Percentiles rank a stretch among this genome's conserved stretches.
These are phyloP conservation scores for Rhizopus arrhizus DNA, from an alignment of 371 early-diverging fungal species.

Conservation along the genomic window DNA sequence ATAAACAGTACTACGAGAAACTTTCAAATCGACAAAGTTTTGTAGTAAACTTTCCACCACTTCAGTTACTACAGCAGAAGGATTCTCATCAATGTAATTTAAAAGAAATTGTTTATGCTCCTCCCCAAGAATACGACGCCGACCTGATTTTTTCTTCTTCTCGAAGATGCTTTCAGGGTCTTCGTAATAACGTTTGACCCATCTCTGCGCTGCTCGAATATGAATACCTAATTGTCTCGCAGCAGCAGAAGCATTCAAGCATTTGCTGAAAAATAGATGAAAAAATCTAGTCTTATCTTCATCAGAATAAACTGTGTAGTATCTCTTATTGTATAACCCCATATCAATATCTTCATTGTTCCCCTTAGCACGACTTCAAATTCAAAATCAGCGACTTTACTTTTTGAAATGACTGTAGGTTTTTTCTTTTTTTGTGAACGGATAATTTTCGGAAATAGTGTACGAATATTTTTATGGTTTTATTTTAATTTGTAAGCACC, in stretches of 20 bases:
- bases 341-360: slow-evolving; percentile 20
- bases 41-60: slow-evolving; percentile 21
- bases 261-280: slow-evolving; percentile 24
- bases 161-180: slow-evolving; percentile 26
- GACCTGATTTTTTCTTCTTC: slow-evolving; percentile 12
- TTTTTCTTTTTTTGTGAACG: too few relatives aligned
- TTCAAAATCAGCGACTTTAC: too few relatives aligned
- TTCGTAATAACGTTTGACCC: slow-evolving; percentile 26
- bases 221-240: slow-evolving; percentile 23
- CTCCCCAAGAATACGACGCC: too few relatives aligned
- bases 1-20: slow-evolving; percentile 20
- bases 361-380: too few relatives aligned
- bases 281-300: slow-evolving; percentile 27
- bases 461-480: background rate
- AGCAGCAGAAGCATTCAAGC: slow-evolving; percentile 20
- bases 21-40: slow-evolving; percentile 21
- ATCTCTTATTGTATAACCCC: slow-evolving; percentile 21
- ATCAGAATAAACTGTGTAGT: slow-evolving; percentile 27
- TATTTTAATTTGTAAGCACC: slow-evolving; percentile 2
- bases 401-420: too few relatives aligned
- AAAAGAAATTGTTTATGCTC: too few relatives aligned
- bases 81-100: too few relatives aligned
- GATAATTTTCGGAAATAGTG: too few relatives aligned
- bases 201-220: slow-evolving; percentile 24
- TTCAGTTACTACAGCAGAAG: slow-evolving; percentile 6